Evolutionary conservation across 345 rosid genomes (phyloP).

Genomic region (Populus pruinosa): DNA sequence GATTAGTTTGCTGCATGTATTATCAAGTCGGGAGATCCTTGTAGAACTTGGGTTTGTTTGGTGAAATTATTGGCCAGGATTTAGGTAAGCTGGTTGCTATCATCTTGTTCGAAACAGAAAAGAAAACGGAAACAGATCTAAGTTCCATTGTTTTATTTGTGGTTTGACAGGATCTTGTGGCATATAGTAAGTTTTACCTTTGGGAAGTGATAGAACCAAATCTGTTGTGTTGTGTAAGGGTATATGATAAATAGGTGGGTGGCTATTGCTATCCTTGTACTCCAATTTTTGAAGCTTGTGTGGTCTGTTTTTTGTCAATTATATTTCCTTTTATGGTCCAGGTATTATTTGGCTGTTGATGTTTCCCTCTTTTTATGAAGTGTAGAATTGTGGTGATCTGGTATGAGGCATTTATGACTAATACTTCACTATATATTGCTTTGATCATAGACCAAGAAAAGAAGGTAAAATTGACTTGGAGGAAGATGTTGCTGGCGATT

Average conservation of each 20-base stretch:
- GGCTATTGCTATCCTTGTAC: background rate
- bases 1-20: too few relatives aligned
- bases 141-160: too few relatives aligned
- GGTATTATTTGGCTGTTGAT: background rate
- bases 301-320: background rate
- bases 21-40: too few relatives aligned
- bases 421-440: background rate
- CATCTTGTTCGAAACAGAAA: too few relatives aligned
- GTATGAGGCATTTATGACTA: constrained; percentile 3
- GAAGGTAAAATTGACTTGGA: constrained; percentile 55
- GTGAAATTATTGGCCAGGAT: too few relatives aligned
- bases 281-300: background rate
- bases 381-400: background rate
- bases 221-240: too few relatives aligned
- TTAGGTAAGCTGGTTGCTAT: too few relatives aligned
- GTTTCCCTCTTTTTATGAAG: background rate
- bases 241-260: background rate
- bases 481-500: constrained; percentile 37
- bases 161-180: too few relatives aligned
- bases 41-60: too few relatives aligned
- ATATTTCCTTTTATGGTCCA: background rate
- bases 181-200: too few relatives aligned
- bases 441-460: constrained; percentile 43
- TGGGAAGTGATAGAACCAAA: too few relatives aligned
- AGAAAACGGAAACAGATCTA: too few relatives aligned